Conservation (phyloP, 1,284 basidiomycete species). For the Heterobasidion annosum region DNA sequence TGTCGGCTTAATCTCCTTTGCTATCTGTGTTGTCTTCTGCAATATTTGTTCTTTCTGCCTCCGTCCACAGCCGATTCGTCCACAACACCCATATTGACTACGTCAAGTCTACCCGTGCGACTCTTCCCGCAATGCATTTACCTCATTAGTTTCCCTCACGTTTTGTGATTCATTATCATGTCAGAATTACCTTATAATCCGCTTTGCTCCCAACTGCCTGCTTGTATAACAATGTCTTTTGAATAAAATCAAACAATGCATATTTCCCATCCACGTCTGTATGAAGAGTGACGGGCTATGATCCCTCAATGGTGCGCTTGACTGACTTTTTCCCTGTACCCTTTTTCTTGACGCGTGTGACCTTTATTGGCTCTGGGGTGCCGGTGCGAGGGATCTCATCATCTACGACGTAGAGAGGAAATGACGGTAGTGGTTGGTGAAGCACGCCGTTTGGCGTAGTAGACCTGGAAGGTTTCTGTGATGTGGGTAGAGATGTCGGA, state of each 20-base stretch:
- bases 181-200: slow-evolving; percentile 1
- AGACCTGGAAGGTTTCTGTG: slow-evolving; percentile 16
- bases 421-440: slow-evolving; percentile 32
- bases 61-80: neutral
- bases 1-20: slow-evolving; percentile 3
- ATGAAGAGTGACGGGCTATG: neutral
- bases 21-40: neutral
- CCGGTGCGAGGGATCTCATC: slow-evolving; percentile 34
- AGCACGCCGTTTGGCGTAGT: slow-evolving; percentile 10
- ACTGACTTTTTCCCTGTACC: slow-evolving; percentile 48
- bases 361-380: slow-evolving; percentile 66
- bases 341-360: slow-evolving; percentile 68
- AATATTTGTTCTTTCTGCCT: neutral
- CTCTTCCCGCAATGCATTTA: neutral
- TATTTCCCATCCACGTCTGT: neutral
- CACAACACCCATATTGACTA: neutral
- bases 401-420: slow-evolving; percentile 48
- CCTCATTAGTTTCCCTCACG: neutral
- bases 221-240: neutral
- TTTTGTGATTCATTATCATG: neutral
- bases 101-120: neutral
- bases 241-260: too few species aligned
- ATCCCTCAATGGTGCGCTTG: neutral
- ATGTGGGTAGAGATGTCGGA: slow-evolving; percentile 9
- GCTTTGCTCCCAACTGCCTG: neutral